Base-by-base conservation (phyloP, 805 yeast species). In the Suhomyces vadensis region DNA sequence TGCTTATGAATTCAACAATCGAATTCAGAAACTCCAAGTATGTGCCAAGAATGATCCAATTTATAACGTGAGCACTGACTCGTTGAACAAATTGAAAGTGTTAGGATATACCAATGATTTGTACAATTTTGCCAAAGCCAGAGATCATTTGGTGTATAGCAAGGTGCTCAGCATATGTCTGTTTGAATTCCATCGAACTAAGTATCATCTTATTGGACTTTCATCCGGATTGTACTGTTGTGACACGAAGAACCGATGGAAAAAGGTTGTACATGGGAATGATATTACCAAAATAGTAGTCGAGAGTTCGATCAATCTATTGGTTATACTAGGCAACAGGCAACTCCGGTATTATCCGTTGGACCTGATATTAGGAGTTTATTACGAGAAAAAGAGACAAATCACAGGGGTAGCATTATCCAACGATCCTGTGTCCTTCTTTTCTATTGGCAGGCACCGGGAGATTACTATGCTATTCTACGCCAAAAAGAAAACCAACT, bases 371-470 rank as follows among this genome's bases (percentile, higher is more conserved):
- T 58, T 85, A 39, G 67, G 78, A 17, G 82, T 87, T 11, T 83
- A 80, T 55, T 74, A 74, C 44, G 77, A 73, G 31, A 61, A 54
- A 8, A 58, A 63, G 17, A 64, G 65, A 20, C 57, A 59, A 3
- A 51, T 75, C 16, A 67, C 77, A n/a, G 77, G 84, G 11, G 73
- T 77, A 23, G 61, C 72, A 21, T 53, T 80, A 9, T 68, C 81
- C 10, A 70, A 75, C 50, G 79, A 81, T 39, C 65, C 60, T 64
- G 80, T 58, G 0, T 63, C 77, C 1, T 82, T 77, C 50, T 90
- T 87, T 64, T 77, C 76, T 38, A 67, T 85, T 47, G 96, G 94
- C 0, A 77, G 73, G 23, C 88, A 90, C 57, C 74, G 81, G 46
- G 81, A 79, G 61, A 72, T 79, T 49, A 78, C 71, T 33, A 72